phyloP scores from a whole-genome alignment of 306 rosid genomes.

The Elaeagnus macrophylla region DNA sequence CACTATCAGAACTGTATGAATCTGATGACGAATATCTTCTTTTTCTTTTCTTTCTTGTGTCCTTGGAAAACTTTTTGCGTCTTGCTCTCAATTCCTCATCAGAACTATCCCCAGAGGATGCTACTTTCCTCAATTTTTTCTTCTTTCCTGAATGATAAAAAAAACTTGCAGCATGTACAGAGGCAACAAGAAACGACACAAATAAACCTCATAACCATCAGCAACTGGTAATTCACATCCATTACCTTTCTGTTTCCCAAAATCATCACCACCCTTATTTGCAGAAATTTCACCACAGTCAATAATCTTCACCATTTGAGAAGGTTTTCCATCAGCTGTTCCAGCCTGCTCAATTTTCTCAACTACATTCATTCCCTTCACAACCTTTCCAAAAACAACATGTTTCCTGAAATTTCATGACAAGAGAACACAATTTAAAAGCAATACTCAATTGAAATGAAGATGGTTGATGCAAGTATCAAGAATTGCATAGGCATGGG shows the following conservation, averaged over 20 bases:
- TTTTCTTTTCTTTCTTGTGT: conserved; percentile 44
- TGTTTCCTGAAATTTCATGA: conserved; percentile 59
- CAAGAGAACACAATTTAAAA: neutral
- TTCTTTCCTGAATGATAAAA: conserved; percentile 47
- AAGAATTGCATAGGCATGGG: conserved; percentile 7
- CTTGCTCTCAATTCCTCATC: conserved; percentile 50
- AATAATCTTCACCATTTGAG: conserved; percentile 56
- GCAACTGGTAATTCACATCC: neutral
- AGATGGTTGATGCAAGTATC: neutral
- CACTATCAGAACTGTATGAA: conserved; percentile 46
- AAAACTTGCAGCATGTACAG: conserved; percentile 9
- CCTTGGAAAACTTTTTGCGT: conserved; percentile 43
- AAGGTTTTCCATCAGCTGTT: conserved; percentile 74
- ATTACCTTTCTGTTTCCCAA: conserved; percentile 70
- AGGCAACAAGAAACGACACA: neutral
- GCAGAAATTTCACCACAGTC: conserved; percentile 74
- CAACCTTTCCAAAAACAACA: conserved; percentile 89
- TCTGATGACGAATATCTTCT: conserved; percentile 74
- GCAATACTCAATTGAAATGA: neutral
- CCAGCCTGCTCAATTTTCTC: conserved; percentile 76
- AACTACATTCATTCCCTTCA: conserved; percentile 59
- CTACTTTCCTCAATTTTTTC: conserved; percentile 40
- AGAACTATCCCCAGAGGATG: conserved; percentile 48
- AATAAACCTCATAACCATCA: neutral
- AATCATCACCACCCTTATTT: conserved; percentile 28